Percentiles rank a stretch among this genome's conserved stretches.
phyloP scores from a whole-genome alignment of 106 monocot genomes.

The Allium cepa region DNA sequence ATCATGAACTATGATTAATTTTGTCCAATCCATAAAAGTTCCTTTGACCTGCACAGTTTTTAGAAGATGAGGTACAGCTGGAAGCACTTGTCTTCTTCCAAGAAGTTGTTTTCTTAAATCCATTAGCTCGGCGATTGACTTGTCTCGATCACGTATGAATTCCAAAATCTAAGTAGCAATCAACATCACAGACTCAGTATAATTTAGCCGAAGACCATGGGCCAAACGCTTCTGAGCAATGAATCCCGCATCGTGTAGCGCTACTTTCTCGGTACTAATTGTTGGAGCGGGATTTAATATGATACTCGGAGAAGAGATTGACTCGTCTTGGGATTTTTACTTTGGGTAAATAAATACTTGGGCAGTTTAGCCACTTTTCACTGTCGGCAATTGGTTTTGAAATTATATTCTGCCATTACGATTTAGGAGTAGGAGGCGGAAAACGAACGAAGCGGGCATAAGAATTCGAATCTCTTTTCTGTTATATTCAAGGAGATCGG shows the following conservation, averaged over 20 bases:
- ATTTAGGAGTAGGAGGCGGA: too few relatives aligned
- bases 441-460: too few relatives aligned
- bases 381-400: too few relatives aligned
- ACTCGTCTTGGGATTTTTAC: too few relatives aligned
- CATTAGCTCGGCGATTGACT: conserved; percentile 79
- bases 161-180: conserved; percentile 96
- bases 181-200: conserved; percentile 86
- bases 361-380: too few relatives aligned
- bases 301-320: too few relatives aligned
- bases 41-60: conserved; percentile 93
- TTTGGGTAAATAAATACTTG: too few relatives aligned
- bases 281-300: too few relatives aligned
- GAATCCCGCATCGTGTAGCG: conserved; percentile 69
- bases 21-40: conserved; percentile 91
- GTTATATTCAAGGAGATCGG: too few relatives aligned
- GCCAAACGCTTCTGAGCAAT: conserved; percentile 93
- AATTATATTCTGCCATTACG: too few relatives aligned
- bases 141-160: conserved; percentile 91
- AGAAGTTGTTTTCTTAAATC: conserved; percentile 88
- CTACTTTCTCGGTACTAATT: conserved; percentile 88
- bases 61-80: conserved; percentile 82
- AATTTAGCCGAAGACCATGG: conserved; percentile 82
- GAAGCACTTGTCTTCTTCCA: conserved; percentile 97
- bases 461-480: too few relatives aligned
- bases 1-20: conserved; percentile 91